Evolutionary conservation across 164 flowering plant genomes (phyloP), one percentile per base, ranked within the genome.

Genomic region (Magnolia kwangsiensis): DNA sequence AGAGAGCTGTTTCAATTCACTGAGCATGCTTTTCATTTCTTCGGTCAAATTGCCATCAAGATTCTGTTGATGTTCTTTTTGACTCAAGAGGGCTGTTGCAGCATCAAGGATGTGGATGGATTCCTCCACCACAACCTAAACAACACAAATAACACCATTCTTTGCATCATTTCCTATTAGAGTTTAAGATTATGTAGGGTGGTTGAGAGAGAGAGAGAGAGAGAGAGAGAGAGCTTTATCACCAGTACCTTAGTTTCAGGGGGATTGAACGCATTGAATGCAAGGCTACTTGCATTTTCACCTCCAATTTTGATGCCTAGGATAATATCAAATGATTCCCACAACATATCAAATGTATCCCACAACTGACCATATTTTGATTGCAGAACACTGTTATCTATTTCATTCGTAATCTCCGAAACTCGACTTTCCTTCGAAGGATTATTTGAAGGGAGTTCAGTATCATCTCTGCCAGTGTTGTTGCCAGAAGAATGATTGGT

Each of bases 181-280:
- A 31, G 37, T 31, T 31, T 31, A 31, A 31, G 37, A 31, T 31
- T 31, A 31, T 0, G 37, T 31, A 31, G 37, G 4, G 50, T 27
- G 8, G 18, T 16, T 20, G 63, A 8, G 16, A 7, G 20, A 16
- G 69, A 66, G 13, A 64, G 9, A 21, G 7, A 64, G 67, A 21
- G 20, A 65, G 20, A 65, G 61, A 37, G n/a, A n/a, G 11, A 55
- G 68, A 58, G 14, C 31, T 29, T n/a, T n/a, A 51, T 18, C 64
- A 59, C 7, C 21, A 50, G 13, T 78, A 87, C 87, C 87, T 78
- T 82, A 27, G 80, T 51, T 45, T 19, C 67, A 4, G 65, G 50
- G 49, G 63, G 23, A 19, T 69, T n/a, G 21, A 67, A 20, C 18
- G 65, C 4, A 14, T 1, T 63, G 18, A 29, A 7, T 9, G 59